These are phyloP conservation scores for Pleurozium schreberi DNA, from an alignment of 225 moss, liverwort and hornwort species.

Conservation along the genomic window DNA sequence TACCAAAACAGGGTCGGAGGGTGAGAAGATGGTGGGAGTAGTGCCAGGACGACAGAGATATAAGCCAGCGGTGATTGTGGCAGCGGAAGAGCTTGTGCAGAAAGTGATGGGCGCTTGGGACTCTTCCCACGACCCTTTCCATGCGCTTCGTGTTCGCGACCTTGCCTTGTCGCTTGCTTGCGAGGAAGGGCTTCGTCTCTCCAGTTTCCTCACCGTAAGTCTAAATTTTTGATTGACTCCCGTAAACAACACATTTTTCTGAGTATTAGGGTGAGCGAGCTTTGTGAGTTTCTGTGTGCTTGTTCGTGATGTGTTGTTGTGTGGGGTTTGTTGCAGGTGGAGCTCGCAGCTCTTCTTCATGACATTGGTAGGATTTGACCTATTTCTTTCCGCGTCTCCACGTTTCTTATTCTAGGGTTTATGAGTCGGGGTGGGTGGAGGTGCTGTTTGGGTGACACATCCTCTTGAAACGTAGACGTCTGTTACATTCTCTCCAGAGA, in stretches of 20 bases:
- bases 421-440: not conserved
- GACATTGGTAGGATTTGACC: constrained; percentile 64
- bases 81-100: constrained; percentile 77
- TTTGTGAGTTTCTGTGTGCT: not conserved
- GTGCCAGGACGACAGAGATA: not conserved
- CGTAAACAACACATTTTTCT: not conserved
- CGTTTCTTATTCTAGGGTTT: constrained; percentile 1
- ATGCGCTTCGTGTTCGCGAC: constrained; percentile 66
- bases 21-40: not conserved
- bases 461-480: not conserved
- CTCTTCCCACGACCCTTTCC: constrained; percentile 80
- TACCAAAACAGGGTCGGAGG: not conserved
- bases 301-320: not conserved
- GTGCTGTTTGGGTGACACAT: not conserved
- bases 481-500: not conserved
- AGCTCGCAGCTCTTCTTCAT: constrained; percentile 87
- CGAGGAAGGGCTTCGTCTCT: constrained; percentile 51
- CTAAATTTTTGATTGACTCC: not conserved
- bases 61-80: constrained; percentile 34
- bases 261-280: not conserved
- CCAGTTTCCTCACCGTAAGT: constrained; percentile 54
- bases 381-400: not conserved
- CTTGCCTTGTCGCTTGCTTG: constrained; percentile 67
- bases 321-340: constrained; percentile 53
- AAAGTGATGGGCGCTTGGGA: constrained; percentile 82